Evolutionary conservation across 2,329 filamentous ascomycete species (phyloP).

Genomic region (Phoma sp.): DNA sequence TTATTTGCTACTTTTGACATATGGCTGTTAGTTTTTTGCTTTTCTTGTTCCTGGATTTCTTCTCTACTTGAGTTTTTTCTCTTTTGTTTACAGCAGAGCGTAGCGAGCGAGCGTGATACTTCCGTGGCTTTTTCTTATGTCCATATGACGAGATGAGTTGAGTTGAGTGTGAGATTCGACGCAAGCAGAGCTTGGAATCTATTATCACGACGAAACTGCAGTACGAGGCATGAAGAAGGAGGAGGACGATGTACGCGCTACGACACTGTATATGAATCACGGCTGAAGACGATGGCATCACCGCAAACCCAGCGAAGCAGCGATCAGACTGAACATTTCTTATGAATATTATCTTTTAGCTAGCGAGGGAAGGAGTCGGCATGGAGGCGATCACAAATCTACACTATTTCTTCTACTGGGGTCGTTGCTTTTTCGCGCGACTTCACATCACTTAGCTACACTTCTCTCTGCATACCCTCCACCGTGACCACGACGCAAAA

Average conservation of each 20-base stretch:
- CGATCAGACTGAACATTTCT: slow-evolving; percentile 3
- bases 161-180: slow-evolving; percentile 6
- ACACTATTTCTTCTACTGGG: background rate
- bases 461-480: no score
- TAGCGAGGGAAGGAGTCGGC: background rate
- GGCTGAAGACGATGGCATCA: slow-evolving; percentile 3
- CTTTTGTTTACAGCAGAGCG: slow-evolving; percentile 32
- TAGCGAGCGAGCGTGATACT: slow-evolving; percentile 37
- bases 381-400: background rate
- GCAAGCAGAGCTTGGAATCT: slow-evolving; percentile 9
- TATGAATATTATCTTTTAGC: slow-evolving; percentile 27
- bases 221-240: background rate
- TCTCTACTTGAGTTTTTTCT: no score
- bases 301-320: background rate
- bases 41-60: background rate
- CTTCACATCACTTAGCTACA: no score
- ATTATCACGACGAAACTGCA: background rate
- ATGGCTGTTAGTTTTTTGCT: slow-evolving; percentile 20
- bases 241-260: slow-evolving; percentile 10
- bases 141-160: slow-evolving; percentile 16
- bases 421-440: background rate
- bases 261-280: slow-evolving; percentile 17
- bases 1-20: slow-evolving; percentile 16
- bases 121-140: slow-evolving; percentile 34
- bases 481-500: no score